phyloP scores from a whole-genome alignment of 495 filamentous ascomycete species.

The Rostrohypoxylon terebratum region DNA sequence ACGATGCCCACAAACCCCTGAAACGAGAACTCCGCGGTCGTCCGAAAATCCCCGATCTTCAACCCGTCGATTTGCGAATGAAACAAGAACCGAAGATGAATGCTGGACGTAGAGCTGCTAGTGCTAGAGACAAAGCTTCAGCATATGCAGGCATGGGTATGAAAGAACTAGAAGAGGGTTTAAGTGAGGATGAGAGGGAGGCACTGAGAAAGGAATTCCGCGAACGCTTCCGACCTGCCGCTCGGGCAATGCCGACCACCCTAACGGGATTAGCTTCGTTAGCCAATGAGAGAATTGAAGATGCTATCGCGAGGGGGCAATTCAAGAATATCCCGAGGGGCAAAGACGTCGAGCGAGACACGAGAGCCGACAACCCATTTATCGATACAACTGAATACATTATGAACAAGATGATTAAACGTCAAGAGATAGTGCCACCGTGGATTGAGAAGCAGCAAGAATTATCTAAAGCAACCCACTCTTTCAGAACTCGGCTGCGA shows the following conservation, averaged over 20 bases:
- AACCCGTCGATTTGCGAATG: slow-evolving; percentile 70
- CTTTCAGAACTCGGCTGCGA: slow-evolving; percentile 79
- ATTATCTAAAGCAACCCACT: slow-evolving; percentile 72
- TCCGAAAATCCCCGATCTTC: slow-evolving; percentile 63
- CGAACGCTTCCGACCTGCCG: slow-evolving; percentile 80
- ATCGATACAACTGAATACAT: slow-evolving; percentile 98
- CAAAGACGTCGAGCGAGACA: slow-evolving; percentile 79
- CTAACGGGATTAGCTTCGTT: slow-evolving; percentile 82
- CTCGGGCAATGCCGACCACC: slow-evolving; percentile 79
- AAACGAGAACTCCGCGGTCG: slow-evolving; percentile 56
- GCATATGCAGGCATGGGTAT: slow-evolving; percentile 72
- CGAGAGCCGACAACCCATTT: slow-evolving; percentile 87
- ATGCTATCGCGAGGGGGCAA: slow-evolving; percentile 90
- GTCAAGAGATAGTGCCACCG: slow-evolving; percentile 84
- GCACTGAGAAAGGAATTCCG: slow-evolving; percentile 76
- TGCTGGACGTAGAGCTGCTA: slow-evolving; percentile 72
- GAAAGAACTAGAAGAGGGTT: slow-evolving; percentile 62
- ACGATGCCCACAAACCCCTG: slow-evolving; percentile 82
- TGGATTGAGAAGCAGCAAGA: slow-evolving; percentile 99
- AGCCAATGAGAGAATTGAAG: slow-evolving; percentile 93
- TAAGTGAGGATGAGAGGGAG: slow-evolving; percentile 77
- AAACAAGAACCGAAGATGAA: slow-evolving; percentile 53
- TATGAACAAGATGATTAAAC: slow-evolving; percentile 98
- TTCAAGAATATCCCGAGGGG: slow-evolving; percentile 91
- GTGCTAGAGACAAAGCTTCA: slow-evolving; percentile 81